These are phyloP conservation scores for Phytophthora parvispora DNA, from an alignment of 352 stramenopile species.

Conservation along the genomic window DNA sequence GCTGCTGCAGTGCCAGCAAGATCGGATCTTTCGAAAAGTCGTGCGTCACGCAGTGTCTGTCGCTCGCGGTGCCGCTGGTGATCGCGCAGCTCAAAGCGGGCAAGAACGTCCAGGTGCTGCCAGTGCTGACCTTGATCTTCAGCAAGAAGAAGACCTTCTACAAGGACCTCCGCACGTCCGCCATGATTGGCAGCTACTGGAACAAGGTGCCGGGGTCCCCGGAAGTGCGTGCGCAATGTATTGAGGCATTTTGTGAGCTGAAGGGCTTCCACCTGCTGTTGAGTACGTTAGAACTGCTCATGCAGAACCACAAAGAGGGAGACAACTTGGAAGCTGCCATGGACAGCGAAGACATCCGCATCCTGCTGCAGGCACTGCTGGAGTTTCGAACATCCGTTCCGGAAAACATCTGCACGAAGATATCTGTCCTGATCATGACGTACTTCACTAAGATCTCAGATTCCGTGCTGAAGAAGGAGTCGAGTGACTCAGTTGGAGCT, in stretches of 20 bases:
- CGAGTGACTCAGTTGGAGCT: slow-evolving; percentile 82
- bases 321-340: slow-evolving; percentile 66
- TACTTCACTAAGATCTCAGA: slow-evolving; percentile 86
- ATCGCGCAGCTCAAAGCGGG: slow-evolving; percentile 80
- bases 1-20: slow-evolving; percentile 76
- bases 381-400: slow-evolving; percentile 78
- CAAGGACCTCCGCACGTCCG: slow-evolving; percentile 88
- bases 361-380: slow-evolving; percentile 83
- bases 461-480: slow-evolving; percentile 88
- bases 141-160: slow-evolving; percentile 94
- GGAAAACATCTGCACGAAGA: slow-evolving; percentile 67
- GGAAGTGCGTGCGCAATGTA: slow-evolving; percentile 87
- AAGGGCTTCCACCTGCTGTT: slow-evolving; percentile 84
- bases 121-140: slow-evolving; percentile 85
- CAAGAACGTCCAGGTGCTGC: slow-evolving; percentile 70
- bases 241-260: slow-evolving; percentile 84
- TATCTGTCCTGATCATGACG: slow-evolving; percentile 85
- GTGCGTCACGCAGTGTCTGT: slow-evolving; percentile 85
- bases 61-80: slow-evolving; percentile 73
- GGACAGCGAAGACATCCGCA: slow-evolving; percentile 85
- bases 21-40: slow-evolving; percentile 90
- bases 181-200: slow-evolving; percentile 92
- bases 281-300: slow-evolving; percentile 77
- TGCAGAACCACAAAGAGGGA: slow-evolving; percentile 53
- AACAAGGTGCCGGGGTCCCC: slow-evolving; percentile 88